A percentile compares a stretch with the other conserved stretches of the same genome.
Conservation (phyloP, 1,284 basidiomycete genomes). For the Kwoniella shivajii region DNA sequence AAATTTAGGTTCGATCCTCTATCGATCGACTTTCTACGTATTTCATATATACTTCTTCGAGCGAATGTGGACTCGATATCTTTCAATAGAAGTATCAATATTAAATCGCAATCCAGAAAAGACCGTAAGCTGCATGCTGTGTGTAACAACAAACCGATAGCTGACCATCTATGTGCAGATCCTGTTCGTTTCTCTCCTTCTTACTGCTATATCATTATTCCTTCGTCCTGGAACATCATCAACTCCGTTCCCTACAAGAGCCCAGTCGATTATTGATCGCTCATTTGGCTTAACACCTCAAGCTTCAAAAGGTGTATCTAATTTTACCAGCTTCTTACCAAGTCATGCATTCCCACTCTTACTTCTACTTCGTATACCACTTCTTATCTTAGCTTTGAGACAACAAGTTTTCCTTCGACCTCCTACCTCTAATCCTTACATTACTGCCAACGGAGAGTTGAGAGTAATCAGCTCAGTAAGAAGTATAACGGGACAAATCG, state of each 20-base stretch:
- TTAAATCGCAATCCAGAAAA: conserved; percentile 32
- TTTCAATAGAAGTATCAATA: conserved; percentile 10
- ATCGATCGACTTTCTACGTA: conserved; percentile 21
- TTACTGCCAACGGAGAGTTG: conserved; percentile 60
- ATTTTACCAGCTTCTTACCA: conserved; percentile 18
- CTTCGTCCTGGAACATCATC: conserved; percentile 18
- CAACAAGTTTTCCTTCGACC: conserved; percentile 40
- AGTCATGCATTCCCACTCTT: conserved; percentile 28
- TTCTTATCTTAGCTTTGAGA: conserved; percentile 34
- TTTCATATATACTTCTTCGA: conserved; percentile 28
- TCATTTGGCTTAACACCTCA: conserved; percentile 9
- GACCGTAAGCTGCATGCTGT: conserved; percentile 18
- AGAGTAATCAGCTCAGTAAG: conserved; percentile 68
- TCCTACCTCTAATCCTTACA: conserved; percentile 55
- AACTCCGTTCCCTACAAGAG: conserved; percentile 14
- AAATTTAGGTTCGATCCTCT: conserved; percentile 14
- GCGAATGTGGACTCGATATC: conserved; percentile 13
- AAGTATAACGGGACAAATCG: conserved; percentile 72
- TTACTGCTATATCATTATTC: conserved; percentile 32
- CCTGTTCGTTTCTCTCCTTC: conserved; percentile 32
- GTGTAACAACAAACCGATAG: background rate
- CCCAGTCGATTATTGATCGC: conserved; percentile 10
- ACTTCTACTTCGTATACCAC: conserved; percentile 35
- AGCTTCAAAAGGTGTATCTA: background rate
- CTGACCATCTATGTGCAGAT: conserved; percentile 22